A percentile compares a stretch with the other conserved stretches of the same genome.
Evolutionary conservation across 345 rosid genomes (phyloP).

Genomic region (Heritiera fomes): DNA sequence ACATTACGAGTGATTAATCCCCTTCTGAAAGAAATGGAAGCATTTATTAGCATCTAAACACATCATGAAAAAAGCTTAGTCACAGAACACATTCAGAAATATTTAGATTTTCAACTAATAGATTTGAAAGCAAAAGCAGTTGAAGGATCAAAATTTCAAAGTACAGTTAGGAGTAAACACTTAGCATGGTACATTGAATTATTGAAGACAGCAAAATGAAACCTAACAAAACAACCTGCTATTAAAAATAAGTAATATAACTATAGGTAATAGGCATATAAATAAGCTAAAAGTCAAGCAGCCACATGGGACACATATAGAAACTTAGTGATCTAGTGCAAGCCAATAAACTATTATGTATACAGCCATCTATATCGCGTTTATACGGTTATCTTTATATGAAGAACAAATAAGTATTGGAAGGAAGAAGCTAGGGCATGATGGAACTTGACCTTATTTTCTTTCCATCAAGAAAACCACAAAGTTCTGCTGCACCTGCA

Average conservation of each 20-base stretch:
- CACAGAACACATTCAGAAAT: background rate
- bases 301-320: background rate
- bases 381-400: background rate
- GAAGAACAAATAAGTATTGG: background rate
- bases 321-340: background rate
- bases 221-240: background rate
- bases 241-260: background rate
- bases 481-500: slow-evolving; percentile 80
- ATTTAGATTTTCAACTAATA: background rate
- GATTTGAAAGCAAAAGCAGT: background rate
- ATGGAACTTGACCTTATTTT: slow-evolving; percentile 62
- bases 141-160: background rate
- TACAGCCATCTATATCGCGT: background rate
- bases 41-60: background rate
- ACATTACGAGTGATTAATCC: slow-evolving; percentile 93
- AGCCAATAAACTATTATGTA: background rate
- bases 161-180: background rate
- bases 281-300: background rate
- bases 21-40: slow-evolving; percentile 47
- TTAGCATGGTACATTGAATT: background rate
- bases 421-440: background rate
- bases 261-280: background rate
- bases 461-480: slow-evolving; percentile 82
- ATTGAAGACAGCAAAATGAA: background rate
- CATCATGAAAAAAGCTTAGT: background rate